phyloP scores from a whole-genome alignment of 2,329 filamentous ascomycete species.

The Fusarium decemcellulare region DNA sequence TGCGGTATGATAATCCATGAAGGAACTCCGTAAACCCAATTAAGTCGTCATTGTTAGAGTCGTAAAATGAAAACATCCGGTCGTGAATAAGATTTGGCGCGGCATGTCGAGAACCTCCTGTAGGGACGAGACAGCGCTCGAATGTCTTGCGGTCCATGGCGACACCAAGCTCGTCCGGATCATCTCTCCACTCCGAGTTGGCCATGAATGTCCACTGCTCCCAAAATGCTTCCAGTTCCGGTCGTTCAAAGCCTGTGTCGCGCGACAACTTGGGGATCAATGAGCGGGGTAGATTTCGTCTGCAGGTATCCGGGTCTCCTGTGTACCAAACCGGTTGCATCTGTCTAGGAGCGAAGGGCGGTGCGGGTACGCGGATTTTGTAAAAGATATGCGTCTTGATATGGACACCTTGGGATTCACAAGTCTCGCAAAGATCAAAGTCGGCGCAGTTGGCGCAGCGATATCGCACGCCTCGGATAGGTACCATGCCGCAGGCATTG shows the following conservation, averaged over 20 bases:
- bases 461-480: conserved; percentile 93
- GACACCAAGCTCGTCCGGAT: conserved; percentile 82
- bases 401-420: conserved; percentile 84
- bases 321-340: conserved; percentile 90
- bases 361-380: conserved; percentile 92
- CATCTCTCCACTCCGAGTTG: conserved; percentile 85
- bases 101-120: conserved; percentile 82
- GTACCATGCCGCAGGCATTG: conserved; percentile 88
- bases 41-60: conserved; percentile 88
- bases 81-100: conserved; percentile 94
- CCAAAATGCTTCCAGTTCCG: conserved; percentile 93
- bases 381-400: conserved; percentile 96
- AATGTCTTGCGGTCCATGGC: conserved; percentile 96
- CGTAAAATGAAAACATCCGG: conserved; percentile 97
- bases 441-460: conserved; percentile 96
- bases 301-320: conserved; percentile 82
- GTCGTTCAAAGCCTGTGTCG: conserved; percentile 85
- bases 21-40: conserved; percentile 96
- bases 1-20: conserved; percentile 81
- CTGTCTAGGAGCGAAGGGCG: conserved; percentile 85
- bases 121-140: conserved; percentile 89
- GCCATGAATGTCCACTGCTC: conserved; percentile 98
- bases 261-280: conserved; percentile 78
- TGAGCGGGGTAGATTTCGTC: conserved; percentile 74
- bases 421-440: conserved; percentile 95